Evolutionary conservation across 768 basidiomycete species (phyloP).

Genomic region (Macrocybe gigantea): DNA sequence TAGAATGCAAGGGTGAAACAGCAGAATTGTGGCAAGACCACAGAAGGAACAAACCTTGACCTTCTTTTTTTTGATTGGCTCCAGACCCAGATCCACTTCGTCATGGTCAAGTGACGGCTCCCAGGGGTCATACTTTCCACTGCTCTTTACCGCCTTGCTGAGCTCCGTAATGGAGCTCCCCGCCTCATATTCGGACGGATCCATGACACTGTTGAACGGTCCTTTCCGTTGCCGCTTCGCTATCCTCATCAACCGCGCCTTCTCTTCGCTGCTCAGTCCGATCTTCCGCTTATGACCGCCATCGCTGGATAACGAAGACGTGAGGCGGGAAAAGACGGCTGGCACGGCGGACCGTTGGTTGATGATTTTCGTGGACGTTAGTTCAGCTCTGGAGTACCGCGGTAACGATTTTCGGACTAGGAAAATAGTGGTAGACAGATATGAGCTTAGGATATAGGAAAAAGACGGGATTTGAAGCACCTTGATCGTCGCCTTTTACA

Average conservation of each 20-base stretch:
- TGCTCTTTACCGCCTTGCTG: slow-evolving; percentile 63
- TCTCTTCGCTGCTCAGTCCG: slow-evolving; percentile 57
- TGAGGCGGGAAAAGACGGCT: slow-evolving; percentile 62
- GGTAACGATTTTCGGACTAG: slow-evolving; percentile 58
- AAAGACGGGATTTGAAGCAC: slow-evolving; percentile 31
- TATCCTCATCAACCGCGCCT: slow-evolving; percentile 70
- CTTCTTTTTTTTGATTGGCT: slow-evolving; percentile 32
- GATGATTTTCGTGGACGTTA: slow-evolving; percentile 76
- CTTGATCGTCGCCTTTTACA: slow-evolving; percentile 66
- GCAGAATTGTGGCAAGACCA: background rate
- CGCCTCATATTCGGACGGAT: slow-evolving; percentile 59
- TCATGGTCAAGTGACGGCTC: slow-evolving; percentile 24
- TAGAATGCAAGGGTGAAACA: background rate
- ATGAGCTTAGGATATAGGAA: background rate
- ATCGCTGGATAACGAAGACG: slow-evolving; percentile 18
- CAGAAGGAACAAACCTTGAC: slow-evolving; percentile 44
- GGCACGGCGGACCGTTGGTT: slow-evolving; percentile 84
- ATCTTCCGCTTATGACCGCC: slow-evolving; percentile 34
- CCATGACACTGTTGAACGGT: slow-evolving; percentile 65
- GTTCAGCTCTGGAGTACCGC: slow-evolving; percentile 43
- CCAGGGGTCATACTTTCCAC: slow-evolving; percentile 68
- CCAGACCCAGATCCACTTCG: slow-evolving; percentile 31
- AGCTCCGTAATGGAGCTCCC: slow-evolving; percentile 63
- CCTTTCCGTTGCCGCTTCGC: slow-evolving; percentile 67
- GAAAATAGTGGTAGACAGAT: background rate